Percentiles rank a stretch among this genome's conserved stretches.
Conservation (phyloP, 176 grass and related monocot genomes). For the Elymus sibiricus region DNA sequence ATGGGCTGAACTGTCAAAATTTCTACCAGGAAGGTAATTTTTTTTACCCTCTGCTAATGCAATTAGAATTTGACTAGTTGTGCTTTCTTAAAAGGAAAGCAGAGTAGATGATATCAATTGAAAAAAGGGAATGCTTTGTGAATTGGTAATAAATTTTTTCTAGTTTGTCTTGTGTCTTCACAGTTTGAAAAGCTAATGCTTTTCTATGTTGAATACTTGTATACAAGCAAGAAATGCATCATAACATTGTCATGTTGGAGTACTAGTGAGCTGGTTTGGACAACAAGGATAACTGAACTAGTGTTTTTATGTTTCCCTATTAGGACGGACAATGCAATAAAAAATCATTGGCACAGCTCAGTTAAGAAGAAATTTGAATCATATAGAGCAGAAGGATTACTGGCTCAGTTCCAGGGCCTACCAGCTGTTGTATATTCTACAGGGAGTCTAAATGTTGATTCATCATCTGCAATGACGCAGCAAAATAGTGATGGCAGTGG, state of each 20-base stretch:
- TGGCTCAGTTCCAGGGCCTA: conserved; percentile 54
- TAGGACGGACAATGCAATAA: conserved; percentile 98
- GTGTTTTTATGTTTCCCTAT: conserved; percentile 22
- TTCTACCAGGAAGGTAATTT: conserved; percentile 80
- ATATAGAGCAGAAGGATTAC: conserved; percentile 64
- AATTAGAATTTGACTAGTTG: background rate
- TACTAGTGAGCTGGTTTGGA: too few relatives aligned
- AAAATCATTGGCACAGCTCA: conserved; percentile 97
- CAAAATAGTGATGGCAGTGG: conserved; percentile 46
- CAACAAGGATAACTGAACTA: conserved; percentile 15
- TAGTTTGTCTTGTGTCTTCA: background rate
- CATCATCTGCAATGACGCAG: conserved; percentile 38
- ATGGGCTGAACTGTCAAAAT: conserved; percentile 90
- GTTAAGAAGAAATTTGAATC: conserved; percentile 90
- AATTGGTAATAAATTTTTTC: conserved; percentile 11
- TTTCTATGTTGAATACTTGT: background rate
- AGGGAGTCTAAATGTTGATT: conserved; percentile 38
- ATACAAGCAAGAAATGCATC: conserved; percentile 1
- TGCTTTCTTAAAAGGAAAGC: background rate
- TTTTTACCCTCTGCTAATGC: background rate
- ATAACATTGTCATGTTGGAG: background rate
- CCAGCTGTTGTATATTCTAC: conserved; percentile 32
- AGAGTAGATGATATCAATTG: background rate
- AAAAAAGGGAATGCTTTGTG: conserved; percentile 2
- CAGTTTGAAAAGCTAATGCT: conserved; percentile 9